Evolutionary conservation across 2,329 filamentous ascomycete genomes (phyloP), one percentile per base, ranked within the genome.

Genomic region (Cercospora zeae-maydis): DNA sequence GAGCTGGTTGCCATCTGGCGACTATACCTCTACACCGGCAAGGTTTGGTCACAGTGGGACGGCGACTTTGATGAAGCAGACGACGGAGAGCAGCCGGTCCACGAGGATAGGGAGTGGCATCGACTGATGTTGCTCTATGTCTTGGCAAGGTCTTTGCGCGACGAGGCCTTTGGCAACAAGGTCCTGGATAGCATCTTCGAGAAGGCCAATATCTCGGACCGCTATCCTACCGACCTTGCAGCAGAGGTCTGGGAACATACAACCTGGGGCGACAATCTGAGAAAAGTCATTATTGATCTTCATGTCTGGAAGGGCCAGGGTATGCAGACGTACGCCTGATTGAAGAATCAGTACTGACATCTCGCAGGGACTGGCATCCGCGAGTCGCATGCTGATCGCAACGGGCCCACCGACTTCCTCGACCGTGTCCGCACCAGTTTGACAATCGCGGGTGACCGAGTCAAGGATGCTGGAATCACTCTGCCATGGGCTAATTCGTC

Each of bases 131-230:
- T 64, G 3, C 52, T 66, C n/a, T 74, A 73, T 61, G 30, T 70
- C 11, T 59, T 75, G 0, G 73, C 69, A 4, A 62, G 65, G 3
- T 59, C 66, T 30, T 16, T 73, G 1, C 49, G 60, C 6, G 72
- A 75, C 39, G 64, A 69, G 24, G 54, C 49, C 3, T 73, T 73
- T 63, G 67, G 62, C 21, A 73, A 75, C 45, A 62, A 61, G 2
- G 61, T 70, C 1, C 52, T 74, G 21, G 62, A 70, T 13, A 65
- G 63, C 1, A 33, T 73, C 5, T 58, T 73, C 8, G 65, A 67
- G 39, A 68, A 67, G 19, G 58, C 71, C 31, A 16, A 53, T 8
- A 54, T 61, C 27, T 58, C 53, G 14, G 51, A 65, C 4, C 47
- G 59, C 24, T 70, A 64, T 36, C 67, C 68, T 0, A 70, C 67